Base-by-base conservation (phyloP, 31 red algal species). In the Bonnemaisonia californica region DNA sequence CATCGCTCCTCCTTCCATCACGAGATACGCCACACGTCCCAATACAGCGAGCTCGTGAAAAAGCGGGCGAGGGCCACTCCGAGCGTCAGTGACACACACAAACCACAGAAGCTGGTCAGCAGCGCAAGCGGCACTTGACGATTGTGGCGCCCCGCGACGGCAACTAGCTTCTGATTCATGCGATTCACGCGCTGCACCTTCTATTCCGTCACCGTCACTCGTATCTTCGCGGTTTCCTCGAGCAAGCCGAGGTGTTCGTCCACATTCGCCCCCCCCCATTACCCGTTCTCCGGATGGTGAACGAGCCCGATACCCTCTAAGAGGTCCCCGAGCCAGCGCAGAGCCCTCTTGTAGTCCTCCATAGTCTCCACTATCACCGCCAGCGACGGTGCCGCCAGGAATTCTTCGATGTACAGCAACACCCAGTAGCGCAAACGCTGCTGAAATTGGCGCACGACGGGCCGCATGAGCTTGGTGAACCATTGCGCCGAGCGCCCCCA, bases 41-140 rank as follows among this genome's bases (percentile, higher is more conserved):
- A 69, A 59, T 80, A 79, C 19, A 79, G 1, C 3, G 55, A 62
- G 51, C 74, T 28, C n/a, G 74, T 79, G 30, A 63, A 62, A 55
- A 79, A 79, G 30, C 74, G 74, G 2, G 74, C 56, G 55, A 79
- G 51, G 3, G 47, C 4, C 2, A 79, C 31, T 24, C 55, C 74
- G 4, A 79, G 28, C 5, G 47, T 79, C 2, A 79, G 28, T 27
- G 74, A 79, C 19, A 79, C 51, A 26, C 26, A 59, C 31, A 62
- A n/a, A 1, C 47, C 28, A 39, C 74, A 79, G 37, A 79, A 60
- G n/a, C 0, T 18, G 42, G 7, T 3, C 42, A 74, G 70, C 4
- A 54, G 41, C 1, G n/a, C 19, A 3, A 1, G 39, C 0, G 74
- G 37, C 2, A 79, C 74, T 22, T 63, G 28, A 1, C 57, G 29